A percentile compares a stretch with the other conserved stretches of the same genome.
phyloP scores from a whole-genome alignment of 306 rosid genomes.

The Medicago lupulina region DNA sequence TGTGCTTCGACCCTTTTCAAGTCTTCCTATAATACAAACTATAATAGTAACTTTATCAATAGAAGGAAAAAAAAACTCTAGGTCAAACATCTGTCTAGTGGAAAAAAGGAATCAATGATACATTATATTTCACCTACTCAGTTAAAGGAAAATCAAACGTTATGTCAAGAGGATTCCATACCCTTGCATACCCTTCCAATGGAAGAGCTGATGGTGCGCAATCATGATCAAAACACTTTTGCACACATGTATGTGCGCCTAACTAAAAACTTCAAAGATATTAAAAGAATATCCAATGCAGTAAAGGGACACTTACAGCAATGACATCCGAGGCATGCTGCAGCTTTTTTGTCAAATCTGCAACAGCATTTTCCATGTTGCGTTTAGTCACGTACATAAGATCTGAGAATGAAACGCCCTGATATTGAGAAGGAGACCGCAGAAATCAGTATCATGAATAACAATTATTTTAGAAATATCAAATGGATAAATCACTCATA shows the following conservation, averaged over 20 bases:
- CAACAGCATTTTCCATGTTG: conserved; percentile 84
- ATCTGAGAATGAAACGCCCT: conserved; percentile 92
- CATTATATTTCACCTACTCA: not conserved
- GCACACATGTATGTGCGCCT: conserved; percentile 4
- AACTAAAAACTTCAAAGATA: conserved; percentile 18
- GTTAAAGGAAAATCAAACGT: conserved; percentile 8
- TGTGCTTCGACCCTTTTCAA: no score
- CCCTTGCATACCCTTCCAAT: conserved; percentile 8
- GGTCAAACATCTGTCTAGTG: no score
- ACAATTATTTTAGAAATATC: conserved; percentile 8
- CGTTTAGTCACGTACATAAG: conserved; percentile 94
- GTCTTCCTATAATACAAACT: no score
- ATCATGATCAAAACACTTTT: conserved; percentile 6
- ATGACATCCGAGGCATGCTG: conserved; percentile 83
- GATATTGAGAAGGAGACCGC: conserved; percentile 33
- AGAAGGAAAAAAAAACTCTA: no score
- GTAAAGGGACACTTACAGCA: conserved; percentile 67
- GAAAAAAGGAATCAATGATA: no score
- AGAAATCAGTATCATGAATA: conserved; percentile 10
- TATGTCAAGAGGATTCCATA: not conserved
- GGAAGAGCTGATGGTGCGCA: not conserved
- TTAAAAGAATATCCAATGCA: conserved; percentile 18
- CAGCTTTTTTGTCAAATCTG: conserved; percentile 83
- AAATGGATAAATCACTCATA: conserved; percentile 24
- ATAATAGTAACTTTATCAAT: no score